Evolutionary conservation across 179 eudicot genomes (phyloP), one percentile per base, ranked within the genome.

Genomic region (Silene noctiflora): DNA sequence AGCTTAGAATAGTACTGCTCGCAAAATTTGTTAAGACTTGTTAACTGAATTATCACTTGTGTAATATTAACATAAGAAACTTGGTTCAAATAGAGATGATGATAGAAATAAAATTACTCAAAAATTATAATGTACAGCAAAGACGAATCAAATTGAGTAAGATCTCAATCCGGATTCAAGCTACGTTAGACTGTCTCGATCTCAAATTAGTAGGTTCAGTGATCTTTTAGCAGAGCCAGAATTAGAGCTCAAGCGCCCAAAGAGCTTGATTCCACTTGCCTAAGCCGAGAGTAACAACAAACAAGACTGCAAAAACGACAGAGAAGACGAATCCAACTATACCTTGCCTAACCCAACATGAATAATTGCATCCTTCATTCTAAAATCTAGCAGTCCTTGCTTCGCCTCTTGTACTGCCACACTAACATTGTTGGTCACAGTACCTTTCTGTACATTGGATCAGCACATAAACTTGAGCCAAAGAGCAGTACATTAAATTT

Each of bases 311-410:
- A 10, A 58, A 31, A 33, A 31, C 31, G 48, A 13, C 9, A 27
- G 20, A 39, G 72, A 33, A 64, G 16, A 56, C 75, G 59, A 35
- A 25, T 19, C 67, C 5, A 29, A 60, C 14, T 16, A 29, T 83
- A 94, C 98, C 97, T 94, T 92, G 74, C 98, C 98, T 9, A 94
- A 83, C 51, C 96, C 96, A 48, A 90, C 96, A 83, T 94, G 97
- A 81, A 94, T 96, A 76, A 94, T 91, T 55, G 98, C 88, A 81
- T 92, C 97, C 85, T 90, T 92, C 88, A 85, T 85, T 79, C 88
- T 88, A 77, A 89, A 90, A 77, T 83, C 88, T 71, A 94, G 84
- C 79, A 83, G 80, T 70, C 84, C 87, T 79, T 85, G 88, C 72
- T 92, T 92, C 29, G 96, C 86, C 79, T 92, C 97, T 83, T 77